Percentiles rank a stretch among this genome's conserved stretches.
Evolutionary conservation across 352 stramenopile genomes (phyloP).

Genomic region (Pythium periplocum): DNA sequence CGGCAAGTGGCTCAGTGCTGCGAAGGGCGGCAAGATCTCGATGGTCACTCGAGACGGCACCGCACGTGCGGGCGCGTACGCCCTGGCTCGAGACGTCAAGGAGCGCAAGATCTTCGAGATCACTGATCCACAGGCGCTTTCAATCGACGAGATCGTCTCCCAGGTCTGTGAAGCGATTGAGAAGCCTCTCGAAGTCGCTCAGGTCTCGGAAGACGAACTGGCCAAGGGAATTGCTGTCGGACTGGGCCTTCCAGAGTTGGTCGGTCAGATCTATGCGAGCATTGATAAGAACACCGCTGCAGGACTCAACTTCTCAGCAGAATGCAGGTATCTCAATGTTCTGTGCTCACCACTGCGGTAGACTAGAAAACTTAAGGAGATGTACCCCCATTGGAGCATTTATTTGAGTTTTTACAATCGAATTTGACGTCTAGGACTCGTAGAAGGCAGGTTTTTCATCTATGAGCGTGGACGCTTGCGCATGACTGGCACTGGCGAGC

Average conservation of each 20-base stretch:
- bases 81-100: conserved; percentile 4
- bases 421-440: no score
- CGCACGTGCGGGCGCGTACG: conserved; percentile 2
- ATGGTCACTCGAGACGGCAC: conserved; percentile 3
- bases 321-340: no score
- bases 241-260: not conserved
- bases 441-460: not conserved
- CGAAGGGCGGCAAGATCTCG: conserved; percentile 1
- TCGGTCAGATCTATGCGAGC: not conserved
- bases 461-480: conserved; percentile 64
- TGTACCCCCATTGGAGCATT: no score
- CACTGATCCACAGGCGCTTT: not conserved
- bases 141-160: conserved; percentile 1
- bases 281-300: conserved; percentile 1
- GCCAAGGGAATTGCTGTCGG: conserved; percentile 1
- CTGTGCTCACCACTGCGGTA: no score
- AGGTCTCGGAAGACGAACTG: conserved; percentile 1
- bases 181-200: conserved; percentile 5
- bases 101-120: conserved; percentile 12
- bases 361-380: no score
- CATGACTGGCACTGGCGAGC: conserved; percentile 66
- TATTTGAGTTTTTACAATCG: no score
- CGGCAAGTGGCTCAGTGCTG: conserved; percentile 9
- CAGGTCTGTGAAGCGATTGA: conserved; percentile 8
- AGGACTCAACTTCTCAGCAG: not conserved